A percentile compares a stretch with the other conserved stretches of the same genome.
phyloP scores from a whole-genome alignment of 352 stramenopile species.

The Globisporangium yorkense region DNA sequence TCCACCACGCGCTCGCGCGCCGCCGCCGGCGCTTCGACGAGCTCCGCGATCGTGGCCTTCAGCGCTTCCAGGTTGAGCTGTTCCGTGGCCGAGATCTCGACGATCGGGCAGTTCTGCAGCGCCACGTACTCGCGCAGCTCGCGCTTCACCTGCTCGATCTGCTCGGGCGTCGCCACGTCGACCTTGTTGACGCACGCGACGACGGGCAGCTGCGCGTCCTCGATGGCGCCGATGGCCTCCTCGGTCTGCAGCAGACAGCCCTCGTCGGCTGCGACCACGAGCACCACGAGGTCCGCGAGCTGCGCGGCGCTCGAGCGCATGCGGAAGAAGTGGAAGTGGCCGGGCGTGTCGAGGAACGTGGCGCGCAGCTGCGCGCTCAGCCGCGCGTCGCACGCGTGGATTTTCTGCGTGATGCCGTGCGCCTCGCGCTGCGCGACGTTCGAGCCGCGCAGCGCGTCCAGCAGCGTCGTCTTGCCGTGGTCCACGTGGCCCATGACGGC shows the following conservation, averaged over 20 bases:
- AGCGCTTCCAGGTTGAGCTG: constrained; percentile 52
- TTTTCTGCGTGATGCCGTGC: constrained; percentile 98
- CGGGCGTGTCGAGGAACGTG: constrained; percentile 99
- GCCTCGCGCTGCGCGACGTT: constrained; percentile 93
- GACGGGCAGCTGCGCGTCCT: constrained; percentile 62
- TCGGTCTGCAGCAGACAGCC: constrained; percentile 97
- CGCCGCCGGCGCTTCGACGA: constrained; percentile 24
- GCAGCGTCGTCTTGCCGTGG: constrained; percentile 99
- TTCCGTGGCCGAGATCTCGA: constrained; percentile 73
- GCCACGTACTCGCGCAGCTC: constrained; percentile 78
- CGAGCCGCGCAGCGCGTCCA: constrained; percentile 92
- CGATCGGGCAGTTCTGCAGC: constrained; percentile 58
- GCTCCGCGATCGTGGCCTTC: constrained; percentile 28
- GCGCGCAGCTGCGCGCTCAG: constrained; percentile 68
- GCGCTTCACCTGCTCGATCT: constrained; percentile 40
- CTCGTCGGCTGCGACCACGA: constrained; percentile 98
- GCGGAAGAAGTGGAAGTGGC: constrained; percentile 98
- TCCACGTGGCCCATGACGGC: constrained; percentile 99
- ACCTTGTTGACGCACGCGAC: constrained; percentile 88
- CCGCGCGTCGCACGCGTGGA: constrained; percentile 94
- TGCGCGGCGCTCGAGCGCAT: constrained; percentile 96
- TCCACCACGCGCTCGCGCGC: constrained; percentile 33
- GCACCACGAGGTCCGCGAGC: constrained; percentile 95
- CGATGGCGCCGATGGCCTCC: constrained; percentile 92
- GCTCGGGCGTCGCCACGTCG: constrained; percentile 42